phyloP scores from a whole-genome alignment of 2,329 filamentous ascomycete genomes.

The Atkinsonella texensis region DNA sequence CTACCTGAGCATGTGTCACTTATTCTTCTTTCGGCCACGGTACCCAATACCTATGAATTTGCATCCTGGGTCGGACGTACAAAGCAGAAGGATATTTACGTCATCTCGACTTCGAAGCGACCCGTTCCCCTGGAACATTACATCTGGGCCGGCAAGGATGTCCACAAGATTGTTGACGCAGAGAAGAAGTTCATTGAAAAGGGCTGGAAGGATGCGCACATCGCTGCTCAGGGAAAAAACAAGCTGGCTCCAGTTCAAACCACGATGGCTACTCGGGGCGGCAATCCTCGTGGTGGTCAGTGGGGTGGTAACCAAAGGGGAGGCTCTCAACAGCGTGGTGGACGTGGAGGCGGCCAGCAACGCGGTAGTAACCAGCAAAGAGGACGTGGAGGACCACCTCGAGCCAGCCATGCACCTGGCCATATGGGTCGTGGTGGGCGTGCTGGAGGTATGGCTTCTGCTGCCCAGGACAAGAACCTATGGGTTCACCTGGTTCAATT shows the following conservation, averaged over 20 bases:
- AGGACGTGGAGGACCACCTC: conserved; percentile 38
- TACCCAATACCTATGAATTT: conserved; percentile 95
- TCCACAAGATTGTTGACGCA: conserved; percentile 87
- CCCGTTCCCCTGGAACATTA: conserved; percentile 94
- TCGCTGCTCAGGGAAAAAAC: conserved; percentile 68
- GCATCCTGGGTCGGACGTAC: conserved; percentile 97
- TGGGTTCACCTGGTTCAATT: conserved; percentile 95
- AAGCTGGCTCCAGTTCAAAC: conserved; percentile 44
- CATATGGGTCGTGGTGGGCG: conserved; percentile 86
- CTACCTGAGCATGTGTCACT: conserved; percentile 92
- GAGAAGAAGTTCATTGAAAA: conserved; percentile 86
- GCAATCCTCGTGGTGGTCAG: conserved; percentile 23
- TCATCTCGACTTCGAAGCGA: conserved; percentile 92
- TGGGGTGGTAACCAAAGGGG: conserved; percentile 33
- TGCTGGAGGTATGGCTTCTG: conserved; percentile 74
- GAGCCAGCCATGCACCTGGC: conserved; percentile 53
- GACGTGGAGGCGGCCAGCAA: conserved; percentile 18
- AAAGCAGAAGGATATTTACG: conserved; percentile 98
- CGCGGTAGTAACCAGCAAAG: conserved; percentile 41
- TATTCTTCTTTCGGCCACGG: conserved; percentile 88
- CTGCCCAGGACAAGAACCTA: conserved; percentile 86
- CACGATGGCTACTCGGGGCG: conserved; percentile 25
- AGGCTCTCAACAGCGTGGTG: conserved; percentile 31
- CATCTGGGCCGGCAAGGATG: conserved; percentile 85
- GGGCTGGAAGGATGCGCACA: conserved; percentile 91